Base-by-base conservation (phyloP, 2,329 filamentous ascomycete species). In the Nemania bipapillata region DNA sequence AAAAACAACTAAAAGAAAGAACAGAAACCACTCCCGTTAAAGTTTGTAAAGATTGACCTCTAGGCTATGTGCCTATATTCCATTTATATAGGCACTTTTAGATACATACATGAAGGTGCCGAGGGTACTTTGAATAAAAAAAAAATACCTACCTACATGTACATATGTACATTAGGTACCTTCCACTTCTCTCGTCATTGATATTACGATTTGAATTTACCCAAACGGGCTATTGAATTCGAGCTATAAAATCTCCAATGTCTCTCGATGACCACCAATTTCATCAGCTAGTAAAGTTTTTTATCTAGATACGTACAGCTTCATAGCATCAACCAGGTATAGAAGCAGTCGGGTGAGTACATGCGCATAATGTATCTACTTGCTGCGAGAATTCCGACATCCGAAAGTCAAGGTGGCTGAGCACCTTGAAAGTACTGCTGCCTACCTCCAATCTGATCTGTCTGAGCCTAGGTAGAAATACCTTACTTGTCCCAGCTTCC, bases 401-500 rank as follows among this genome's bases (percentile, higher is more conserved):
- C 37, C 42, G 55, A 52, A 61, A 47, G 45, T 52, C 56, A 58
- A 64, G 47, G 68, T 68, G 68, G 68, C 68, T 70, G 54, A 70
- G 68, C 68, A 59, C 47, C 32, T 65, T 53, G 40, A 49, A 37
- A 61, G 53, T 24, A 11, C 47, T 50, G 47, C 47, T 50, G 47
- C 26, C 35, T 47, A 8, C 11, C 20, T 35, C 53, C 15, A 28
- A 1, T 15, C 30, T 24, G 5, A 50, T 59, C 61, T 45, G 20
- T 47, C 20, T 60, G 20, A 37, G 50, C 40, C 54, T 37, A 26
- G 26, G 37, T n/a, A 52, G 49, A 54, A 37, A 62, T 58, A 22
- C 40, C 42, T 55, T 42, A 22, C 4, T n/a, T 24, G 5, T 32
- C 24, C 24, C 26, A 28, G 26, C n/a, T 32, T 53, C 5, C 37